Conservation (phyloP, 2,329 filamentous ascomycete genomes). For the Dactylellina drechsleri region DNA sequence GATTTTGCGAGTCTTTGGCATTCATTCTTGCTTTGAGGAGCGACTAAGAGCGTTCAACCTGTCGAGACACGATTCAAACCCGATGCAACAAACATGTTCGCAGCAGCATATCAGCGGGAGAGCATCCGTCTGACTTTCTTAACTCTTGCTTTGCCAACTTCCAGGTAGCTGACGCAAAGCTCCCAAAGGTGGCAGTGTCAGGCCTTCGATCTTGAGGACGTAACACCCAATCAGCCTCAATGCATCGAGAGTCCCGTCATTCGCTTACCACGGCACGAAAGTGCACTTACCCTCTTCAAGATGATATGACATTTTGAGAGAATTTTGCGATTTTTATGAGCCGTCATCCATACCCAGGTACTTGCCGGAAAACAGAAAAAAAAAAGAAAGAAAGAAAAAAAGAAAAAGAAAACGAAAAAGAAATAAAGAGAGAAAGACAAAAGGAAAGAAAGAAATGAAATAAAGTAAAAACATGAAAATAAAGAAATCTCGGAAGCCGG, state of each 20-base stretch:
- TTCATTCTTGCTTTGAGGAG: constrained; percentile 41
- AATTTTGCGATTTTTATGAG: constrained; percentile 26
- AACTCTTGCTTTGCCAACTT: constrained; percentile 1
- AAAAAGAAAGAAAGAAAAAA: constrained; percentile 18
- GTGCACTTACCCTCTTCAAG: constrained; percentile 18
- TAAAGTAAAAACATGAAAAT: too few species aligned
- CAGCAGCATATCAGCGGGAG: constrained; percentile 27
- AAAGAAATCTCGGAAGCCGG: too few species aligned
- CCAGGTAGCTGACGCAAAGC: constrained; percentile 36
- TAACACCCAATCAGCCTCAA: constrained; percentile 32
- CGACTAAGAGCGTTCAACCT: constrained; percentile 19
- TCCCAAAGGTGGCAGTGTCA: constrained; percentile 43
- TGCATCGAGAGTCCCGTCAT: constrained; percentile 23
- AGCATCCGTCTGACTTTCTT: constrained; percentile 14
- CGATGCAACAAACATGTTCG: constrained; percentile 29
- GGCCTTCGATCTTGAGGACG: constrained; percentile 23
- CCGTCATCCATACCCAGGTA: constrained; percentile 1
- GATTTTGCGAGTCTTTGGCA: constrained; percentile 47
- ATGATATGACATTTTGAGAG: constrained; percentile 32
- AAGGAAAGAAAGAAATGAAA: too few species aligned
- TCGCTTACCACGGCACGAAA: constrained; percentile 54
- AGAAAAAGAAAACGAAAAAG: constrained; percentile 15
- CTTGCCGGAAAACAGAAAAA: background rate
- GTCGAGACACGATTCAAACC: constrained; percentile 13
- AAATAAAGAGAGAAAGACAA: too few species aligned